phyloP scores from a whole-genome alignment of 129 eudicot species.

The Flaveria robusta region DNA sequence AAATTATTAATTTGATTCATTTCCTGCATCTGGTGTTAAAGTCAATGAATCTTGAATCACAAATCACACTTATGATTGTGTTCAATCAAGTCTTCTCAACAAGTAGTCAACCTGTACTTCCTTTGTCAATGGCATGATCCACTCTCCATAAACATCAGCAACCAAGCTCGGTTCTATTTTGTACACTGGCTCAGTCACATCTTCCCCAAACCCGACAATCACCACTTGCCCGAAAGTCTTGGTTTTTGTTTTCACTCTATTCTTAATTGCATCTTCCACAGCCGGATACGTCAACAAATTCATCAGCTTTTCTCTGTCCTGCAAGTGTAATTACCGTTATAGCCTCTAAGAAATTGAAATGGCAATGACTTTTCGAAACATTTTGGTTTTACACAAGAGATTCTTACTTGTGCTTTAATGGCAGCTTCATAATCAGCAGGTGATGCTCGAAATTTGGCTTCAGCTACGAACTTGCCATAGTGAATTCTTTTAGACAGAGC shows the following conservation, averaged over 20 bases:
- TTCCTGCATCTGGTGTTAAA: slow-evolving; percentile 7
- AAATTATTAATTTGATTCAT: not conserved
- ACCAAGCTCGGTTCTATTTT: slow-evolving; percentile 79
- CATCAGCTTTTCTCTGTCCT: slow-evolving; percentile 63
- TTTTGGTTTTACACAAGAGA: not conserved
- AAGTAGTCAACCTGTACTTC: slow-evolving; percentile 79
- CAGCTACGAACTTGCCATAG: slow-evolving; percentile 93
- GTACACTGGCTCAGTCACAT: slow-evolving; percentile 50
- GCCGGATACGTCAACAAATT: slow-evolving; percentile 68
- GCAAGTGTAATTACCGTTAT: slow-evolving; percentile 26
- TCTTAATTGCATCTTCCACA: slow-evolving; percentile 70
- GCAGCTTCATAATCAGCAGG: slow-evolving; percentile 71
- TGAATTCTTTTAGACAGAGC: slow-evolving; percentile 81
- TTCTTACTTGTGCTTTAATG: slow-evolving; percentile 64
- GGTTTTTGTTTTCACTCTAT: slow-evolving; percentile 68
- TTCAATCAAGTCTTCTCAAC: slow-evolving; percentile 71
- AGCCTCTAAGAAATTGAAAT: slow-evolving; percentile 6
- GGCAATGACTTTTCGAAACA: not conserved
- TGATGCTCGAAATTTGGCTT: slow-evolving; percentile 79
- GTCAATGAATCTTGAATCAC: slow-evolving; percentile 15
- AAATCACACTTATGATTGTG: not conserved
- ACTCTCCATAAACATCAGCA: slow-evolving; percentile 71
- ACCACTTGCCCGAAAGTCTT: slow-evolving; percentile 68
- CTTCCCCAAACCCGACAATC: slow-evolving; percentile 30
- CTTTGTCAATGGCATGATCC: slow-evolving; percentile 94